These are phyloP conservation scores for Nothophoma quercina DNA, from an alignment of 2,329 filamentous ascomycete genomes.

Conservation along the genomic window DNA sequence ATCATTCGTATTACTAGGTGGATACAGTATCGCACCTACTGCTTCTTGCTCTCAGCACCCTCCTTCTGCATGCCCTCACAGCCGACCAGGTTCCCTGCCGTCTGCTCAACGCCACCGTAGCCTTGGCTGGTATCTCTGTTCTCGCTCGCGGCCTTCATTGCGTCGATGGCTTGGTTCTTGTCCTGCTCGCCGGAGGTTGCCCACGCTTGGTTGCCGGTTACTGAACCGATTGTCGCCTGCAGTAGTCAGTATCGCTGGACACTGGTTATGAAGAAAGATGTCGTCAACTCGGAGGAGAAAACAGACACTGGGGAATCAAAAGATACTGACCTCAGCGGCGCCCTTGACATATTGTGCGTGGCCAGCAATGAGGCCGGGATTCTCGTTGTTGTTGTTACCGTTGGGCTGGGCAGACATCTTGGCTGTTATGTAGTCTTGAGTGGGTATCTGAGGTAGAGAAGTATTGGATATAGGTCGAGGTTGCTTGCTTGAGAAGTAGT, in stretches of 20 bases:
- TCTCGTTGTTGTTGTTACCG: conserved; percentile 35
- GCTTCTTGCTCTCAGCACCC: conserved; percentile 40
- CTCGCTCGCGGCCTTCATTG: conserved; percentile 68
- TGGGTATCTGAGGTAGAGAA: background rate
- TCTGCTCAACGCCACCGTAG: conserved; percentile 69
- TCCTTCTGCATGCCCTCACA: conserved; percentile 72
- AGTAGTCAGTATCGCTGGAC: background rate
- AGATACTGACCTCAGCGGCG: conserved; percentile 64
- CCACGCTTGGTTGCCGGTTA: conserved; percentile 71
- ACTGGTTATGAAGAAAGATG: background rate
- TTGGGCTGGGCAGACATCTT: conserved; percentile 31
- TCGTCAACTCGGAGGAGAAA: background rate
- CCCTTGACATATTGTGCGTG: conserved; percentile 76
- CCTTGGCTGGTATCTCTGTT: conserved; percentile 63
- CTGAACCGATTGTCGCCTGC: conserved; percentile 66
- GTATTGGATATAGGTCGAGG: no score
- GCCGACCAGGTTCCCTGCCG: conserved; percentile 68
- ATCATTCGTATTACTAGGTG: background rate
- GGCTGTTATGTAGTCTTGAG: conserved; percentile 1
- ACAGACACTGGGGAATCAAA: background rate
- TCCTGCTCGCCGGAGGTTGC: conserved; percentile 69
- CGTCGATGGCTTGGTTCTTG: conserved; percentile 67
- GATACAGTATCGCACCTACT: conserved; percentile 13
- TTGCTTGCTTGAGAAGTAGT: no score
- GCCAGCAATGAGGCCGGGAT: conserved; percentile 67